Conservation (phyloP, 192 early-diverging fungal genomes). For the Martensiomyces pterosporus region DNA sequence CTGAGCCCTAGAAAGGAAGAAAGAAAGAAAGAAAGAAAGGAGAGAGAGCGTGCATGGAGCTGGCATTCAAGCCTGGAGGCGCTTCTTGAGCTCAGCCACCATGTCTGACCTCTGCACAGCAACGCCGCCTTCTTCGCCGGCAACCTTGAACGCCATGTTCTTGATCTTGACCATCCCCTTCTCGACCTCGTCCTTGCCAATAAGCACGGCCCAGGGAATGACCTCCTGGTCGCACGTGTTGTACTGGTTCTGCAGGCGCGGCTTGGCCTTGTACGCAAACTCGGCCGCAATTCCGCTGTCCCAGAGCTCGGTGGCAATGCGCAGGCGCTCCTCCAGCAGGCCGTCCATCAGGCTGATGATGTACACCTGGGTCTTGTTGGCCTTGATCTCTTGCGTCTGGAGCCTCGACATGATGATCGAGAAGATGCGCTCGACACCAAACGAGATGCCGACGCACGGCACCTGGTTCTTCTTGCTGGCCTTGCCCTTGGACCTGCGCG, state of each 20-base stretch:
- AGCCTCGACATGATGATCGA: conserved; percentile 72
- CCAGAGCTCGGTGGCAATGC: conserved; percentile 84
- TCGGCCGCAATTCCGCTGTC: conserved; percentile 85
- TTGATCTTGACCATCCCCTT: conserved; percentile 83
- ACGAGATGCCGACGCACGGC: conserved; percentile 92
- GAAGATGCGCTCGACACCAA: conserved; percentile 96
- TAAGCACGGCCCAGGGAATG: conserved; percentile 87
- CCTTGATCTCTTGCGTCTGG: conserved; percentile 58
- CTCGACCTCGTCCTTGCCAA: conserved; percentile 78
- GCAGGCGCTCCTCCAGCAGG: conserved; percentile 85
- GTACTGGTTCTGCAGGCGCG: conserved; percentile 74
- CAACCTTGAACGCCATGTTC: conserved; percentile 57
- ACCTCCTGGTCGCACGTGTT: conserved; percentile 74
- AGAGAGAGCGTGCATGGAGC: too few species aligned
- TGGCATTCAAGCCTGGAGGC: too few species aligned
- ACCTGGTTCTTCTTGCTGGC: conserved; percentile 58
- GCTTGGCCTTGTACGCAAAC: conserved; percentile 91
- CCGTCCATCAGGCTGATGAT: conserved; percentile 79
- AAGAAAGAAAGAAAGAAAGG: too few species aligned
- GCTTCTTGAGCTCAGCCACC: conserved; percentile 58
- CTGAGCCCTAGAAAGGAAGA: too few species aligned
- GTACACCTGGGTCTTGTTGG: conserved; percentile 78
- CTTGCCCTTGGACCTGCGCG: conserved; percentile 54
- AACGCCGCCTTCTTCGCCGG: conserved; percentile 46
- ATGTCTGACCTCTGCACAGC: conserved; percentile 56